phyloP scores from a whole-genome alignment of 2,329 filamentous ascomycete species.

The Fusarium chaquense region DNA sequence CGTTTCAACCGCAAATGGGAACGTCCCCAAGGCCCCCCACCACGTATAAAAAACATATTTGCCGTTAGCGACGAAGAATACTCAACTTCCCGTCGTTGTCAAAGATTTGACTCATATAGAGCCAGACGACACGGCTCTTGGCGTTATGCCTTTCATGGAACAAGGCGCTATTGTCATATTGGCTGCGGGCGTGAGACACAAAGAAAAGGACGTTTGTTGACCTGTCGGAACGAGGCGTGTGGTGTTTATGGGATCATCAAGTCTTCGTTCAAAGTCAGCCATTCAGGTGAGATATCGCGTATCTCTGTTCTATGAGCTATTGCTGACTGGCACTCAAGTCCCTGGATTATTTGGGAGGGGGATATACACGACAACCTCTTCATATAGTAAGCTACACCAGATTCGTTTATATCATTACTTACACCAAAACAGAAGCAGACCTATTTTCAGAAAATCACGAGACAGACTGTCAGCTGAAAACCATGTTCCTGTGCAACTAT shows the following conservation, averaged over 20 bases:
- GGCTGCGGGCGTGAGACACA: background rate
- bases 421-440: constrained; percentile 13
- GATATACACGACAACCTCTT: background rate
- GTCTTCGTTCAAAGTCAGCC: background rate
- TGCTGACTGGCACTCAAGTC: fast-evolving
- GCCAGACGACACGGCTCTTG: background rate
- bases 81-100: fast-evolving
- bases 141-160: background rate
- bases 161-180: background rate
- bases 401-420: too few relatives aligned
- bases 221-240: background rate
- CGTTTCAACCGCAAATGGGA: background rate
- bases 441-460: background rate
- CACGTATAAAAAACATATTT: background rate
- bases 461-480: background rate
- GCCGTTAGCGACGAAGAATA: background rate
- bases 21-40: background rate
- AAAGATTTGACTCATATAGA: background rate
- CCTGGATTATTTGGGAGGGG: background rate
- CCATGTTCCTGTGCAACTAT: background rate
- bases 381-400: background rate
- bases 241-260: background rate
- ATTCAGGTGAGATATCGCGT: background rate
- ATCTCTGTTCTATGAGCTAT: background rate
- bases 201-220: background rate